Evolutionary conservation across 352 stramenopile species (phyloP).

Genomic region (Globisporangium abappressorium): DNA sequence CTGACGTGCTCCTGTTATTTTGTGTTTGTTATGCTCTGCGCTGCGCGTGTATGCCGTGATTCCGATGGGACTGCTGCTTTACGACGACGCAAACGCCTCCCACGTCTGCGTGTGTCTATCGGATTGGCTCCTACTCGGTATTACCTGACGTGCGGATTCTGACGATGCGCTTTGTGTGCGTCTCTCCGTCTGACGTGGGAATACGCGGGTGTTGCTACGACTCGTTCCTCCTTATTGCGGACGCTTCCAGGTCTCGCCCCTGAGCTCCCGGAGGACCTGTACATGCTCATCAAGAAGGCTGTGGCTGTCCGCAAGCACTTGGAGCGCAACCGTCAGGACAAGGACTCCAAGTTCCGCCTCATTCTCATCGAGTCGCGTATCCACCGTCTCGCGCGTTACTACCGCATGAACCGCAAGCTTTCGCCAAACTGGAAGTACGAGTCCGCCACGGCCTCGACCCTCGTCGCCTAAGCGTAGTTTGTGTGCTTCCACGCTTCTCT

Average conservation of each 20-base stretch:
- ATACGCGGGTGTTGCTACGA: constrained; percentile 59
- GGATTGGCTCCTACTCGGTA: constrained; percentile 54
- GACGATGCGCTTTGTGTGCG: constrained; percentile 31
- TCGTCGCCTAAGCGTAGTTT: constrained; percentile 95
- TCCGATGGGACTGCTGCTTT: background rate
- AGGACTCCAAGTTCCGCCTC: constrained; percentile 99
- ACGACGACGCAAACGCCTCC: background rate
- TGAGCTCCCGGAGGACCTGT: constrained; percentile 99
- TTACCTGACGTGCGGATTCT: constrained; percentile 75
- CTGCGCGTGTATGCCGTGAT: background rate
- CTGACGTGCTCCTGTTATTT: constrained; percentile 27
- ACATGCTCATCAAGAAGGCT: constrained; percentile 99
- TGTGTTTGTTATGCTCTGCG: constrained; percentile 13
- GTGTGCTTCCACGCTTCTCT: constrained; percentile 4
- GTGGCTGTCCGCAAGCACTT: constrained; percentile 99
- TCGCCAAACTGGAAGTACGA: constrained; percentile 99
- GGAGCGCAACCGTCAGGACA: constrained; percentile 99
- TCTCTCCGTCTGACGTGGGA: constrained; percentile 80
- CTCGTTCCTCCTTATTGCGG: background rate
- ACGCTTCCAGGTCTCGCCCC: constrained; percentile 89
- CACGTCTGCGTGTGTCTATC: background rate
- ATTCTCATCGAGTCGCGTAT: constrained; percentile 99
- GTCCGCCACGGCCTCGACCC: constrained; percentile 96
- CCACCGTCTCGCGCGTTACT: constrained; percentile 98
- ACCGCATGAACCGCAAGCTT: constrained; percentile 99